Percentiles rank a stretch among this genome's conserved stretches.
These are phyloP conservation scores for Solanum ossicruentum DNA, from an alignment of 257 asterid species.

Conservation along the genomic window DNA sequence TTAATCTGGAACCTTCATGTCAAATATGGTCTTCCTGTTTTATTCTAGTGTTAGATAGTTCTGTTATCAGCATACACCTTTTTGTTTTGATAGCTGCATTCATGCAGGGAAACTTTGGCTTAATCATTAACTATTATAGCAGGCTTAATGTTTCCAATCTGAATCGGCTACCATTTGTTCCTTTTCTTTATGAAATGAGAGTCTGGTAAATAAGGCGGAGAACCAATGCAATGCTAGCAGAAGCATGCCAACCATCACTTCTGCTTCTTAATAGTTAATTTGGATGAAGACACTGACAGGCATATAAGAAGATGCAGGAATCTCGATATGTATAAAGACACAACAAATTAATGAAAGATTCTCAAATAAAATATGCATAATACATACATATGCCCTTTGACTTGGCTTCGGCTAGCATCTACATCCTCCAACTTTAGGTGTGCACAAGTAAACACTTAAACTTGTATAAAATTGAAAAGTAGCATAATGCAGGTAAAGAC, in stretches of 20 bases:
- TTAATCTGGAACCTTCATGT: background rate
- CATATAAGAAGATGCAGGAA: background rate
- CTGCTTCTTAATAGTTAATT: background rate
- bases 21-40: background rate
- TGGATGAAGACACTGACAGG: background rate
- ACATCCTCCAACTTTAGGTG: too few species aligned
- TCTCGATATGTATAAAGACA: background rate
- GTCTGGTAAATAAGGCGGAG: background rate
- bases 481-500: too few species aligned
- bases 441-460: too few species aligned
- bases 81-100: background rate
- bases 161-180: background rate
- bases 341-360: background rate
- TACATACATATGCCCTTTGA: too few species aligned
- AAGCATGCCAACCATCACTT: background rate
- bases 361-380: background rate
- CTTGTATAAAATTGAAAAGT: too few species aligned
- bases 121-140: background rate
- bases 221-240: background rate
- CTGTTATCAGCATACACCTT: background rate
- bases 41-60: background rate
- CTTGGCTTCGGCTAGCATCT: too few species aligned
- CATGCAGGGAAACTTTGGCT: background rate
- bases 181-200: background rate
- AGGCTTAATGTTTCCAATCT: background rate